These are phyloP conservation scores for Ophiostoma sp. DNA, from an alignment of 2,329 filamentous ascomycete species.

Conservation along the genomic window DNA sequence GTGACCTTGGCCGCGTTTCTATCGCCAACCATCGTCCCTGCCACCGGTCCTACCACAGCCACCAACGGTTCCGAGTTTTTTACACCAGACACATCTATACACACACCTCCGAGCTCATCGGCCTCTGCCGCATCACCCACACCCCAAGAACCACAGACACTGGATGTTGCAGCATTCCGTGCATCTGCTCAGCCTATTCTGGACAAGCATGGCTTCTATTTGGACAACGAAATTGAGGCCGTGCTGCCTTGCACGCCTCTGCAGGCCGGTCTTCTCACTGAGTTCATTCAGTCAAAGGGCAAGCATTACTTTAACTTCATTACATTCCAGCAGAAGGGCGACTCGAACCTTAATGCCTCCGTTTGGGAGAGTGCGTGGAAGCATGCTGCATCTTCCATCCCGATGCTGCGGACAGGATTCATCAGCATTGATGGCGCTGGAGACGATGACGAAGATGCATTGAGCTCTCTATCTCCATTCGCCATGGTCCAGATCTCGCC, in stretches of 20 bases:
- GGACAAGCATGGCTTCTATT: slow-evolving; percentile 14
- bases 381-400: slow-evolving; percentile 53
- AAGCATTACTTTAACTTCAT: slow-evolving; percentile 75
- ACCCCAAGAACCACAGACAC: background rate
- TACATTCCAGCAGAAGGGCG: slow-evolving; percentile 50
- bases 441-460: slow-evolving; percentile 59
- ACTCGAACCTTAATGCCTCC: slow-evolving; percentile 33
- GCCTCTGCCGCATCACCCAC: background rate
- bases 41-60: background rate
- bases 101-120: background rate
- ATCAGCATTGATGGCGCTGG: slow-evolving; percentile 63
- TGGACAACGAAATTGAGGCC: slow-evolving; percentile 47
- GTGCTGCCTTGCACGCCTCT: slow-evolving; percentile 76
- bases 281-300: slow-evolving; percentile 68
- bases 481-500: slow-evolving; percentile 67
- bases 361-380: slow-evolving; percentile 61
- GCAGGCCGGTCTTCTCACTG: slow-evolving; percentile 76
- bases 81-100: slow-evolving; percentile 2
- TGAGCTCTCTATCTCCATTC: slow-evolving; percentile 52
- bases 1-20: slow-evolving; percentile 21
- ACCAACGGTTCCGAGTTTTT: slow-evolving; percentile 8
- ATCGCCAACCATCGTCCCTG: background rate
- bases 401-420: slow-evolving; percentile 78
- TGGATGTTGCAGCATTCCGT: slow-evolving; percentile 46
- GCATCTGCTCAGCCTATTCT: slow-evolving; percentile 36